Base-by-base conservation (phyloP, 768 basidiomycete genomes). In the Psilocybe azurescens region DNA sequence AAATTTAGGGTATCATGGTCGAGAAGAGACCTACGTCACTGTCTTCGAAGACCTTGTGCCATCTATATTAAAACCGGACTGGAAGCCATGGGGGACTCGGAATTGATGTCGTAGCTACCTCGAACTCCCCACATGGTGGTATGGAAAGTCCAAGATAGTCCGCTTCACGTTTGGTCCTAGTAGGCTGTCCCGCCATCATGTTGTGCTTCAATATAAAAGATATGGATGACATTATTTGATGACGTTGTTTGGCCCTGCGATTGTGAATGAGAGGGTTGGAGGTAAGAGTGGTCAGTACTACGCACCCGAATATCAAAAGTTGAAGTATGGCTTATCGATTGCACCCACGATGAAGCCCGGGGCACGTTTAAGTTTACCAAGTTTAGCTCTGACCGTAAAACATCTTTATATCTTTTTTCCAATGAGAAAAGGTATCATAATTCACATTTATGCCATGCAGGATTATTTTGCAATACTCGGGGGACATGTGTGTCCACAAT, bases 41-140 rank as follows among this genome's bases (percentile, higher is more conserved):
- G 20, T 54, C 30, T 13, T 58, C 44, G 24, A 72, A 72, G 33
- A 70, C 70, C 28, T 68, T 58, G 48, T 71, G 68, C 3, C 69
- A 7, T 36, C 33, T 10, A 44, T 13, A 5, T 44, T 7, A 44
- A 13, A 44, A 16, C 41, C 13, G 7, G 7, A 7, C 9, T 44
- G 5, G 5, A 53, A 65, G 47, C 70, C 67, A 68, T 24, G 68
- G 67, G 20, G 67, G 57, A 11, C 46, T 38, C 29, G 38, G 14
- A 32, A 36, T 52, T 14, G 53, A 49, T 3, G 39, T n/a, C 24
- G 48, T 32, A 9, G 53, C 49, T 14, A 53, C 41, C 3, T 54
- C 65, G 39, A 64, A 69, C 48, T 69, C 68, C 3, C 70, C 70
- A 44, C 70, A 69, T 1, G 68, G 67, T 5, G 65, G 64, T 14